A percentile compares a stretch with the other conserved stretches of the same genome.
phyloP scores from a whole-genome alignment of 2,329 filamentous ascomycete species.

The Ambrosiella cleistominuta region DNA sequence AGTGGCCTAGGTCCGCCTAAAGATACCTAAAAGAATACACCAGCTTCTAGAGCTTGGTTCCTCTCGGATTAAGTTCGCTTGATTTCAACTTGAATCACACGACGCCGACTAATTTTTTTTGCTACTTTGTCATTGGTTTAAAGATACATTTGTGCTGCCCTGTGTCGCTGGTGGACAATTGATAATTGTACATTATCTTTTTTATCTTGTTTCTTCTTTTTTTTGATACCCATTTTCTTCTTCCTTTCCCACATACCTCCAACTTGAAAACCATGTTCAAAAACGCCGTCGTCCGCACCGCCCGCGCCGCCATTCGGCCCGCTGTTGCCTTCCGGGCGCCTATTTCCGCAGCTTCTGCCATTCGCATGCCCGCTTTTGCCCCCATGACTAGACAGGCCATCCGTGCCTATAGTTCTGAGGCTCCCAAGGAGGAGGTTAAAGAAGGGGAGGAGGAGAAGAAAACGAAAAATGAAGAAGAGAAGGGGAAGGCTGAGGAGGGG shows the following conservation, averaged over 20 bases:
- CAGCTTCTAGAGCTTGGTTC: neutral
- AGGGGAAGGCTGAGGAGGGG: slow-evolving; percentile 12
- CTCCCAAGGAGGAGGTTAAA: slow-evolving; percentile 16
- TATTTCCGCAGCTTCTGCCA: neutral
- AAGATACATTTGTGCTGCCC: too few species aligned
- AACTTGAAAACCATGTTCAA: slow-evolving; percentile 8
- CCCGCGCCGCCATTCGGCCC: slow-evolving; percentile 8
- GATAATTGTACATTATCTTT: too few species aligned
- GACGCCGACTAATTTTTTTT: neutral
- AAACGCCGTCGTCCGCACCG: slow-evolving; percentile 8
- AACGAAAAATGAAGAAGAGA: slow-evolving; percentile 15
- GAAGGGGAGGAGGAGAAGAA: slow-evolving; percentile 16
- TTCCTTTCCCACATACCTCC: neutral
- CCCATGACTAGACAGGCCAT: neutral
- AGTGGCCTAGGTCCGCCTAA: too few species aligned
- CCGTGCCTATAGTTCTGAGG: slow-evolving; percentile 14
- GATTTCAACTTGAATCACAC: neutral
- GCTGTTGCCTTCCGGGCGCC: neutral
- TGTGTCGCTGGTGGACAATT: too few species aligned
- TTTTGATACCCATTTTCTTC: neutral
- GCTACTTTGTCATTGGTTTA: too few species aligned
- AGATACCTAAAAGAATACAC: neutral
- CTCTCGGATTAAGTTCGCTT: neutral
- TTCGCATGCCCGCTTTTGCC: neutral
- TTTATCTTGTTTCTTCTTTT: too few species aligned